Base-by-base conservation (phyloP, 805 yeast species). In the Candida tibetensis region DNA sequence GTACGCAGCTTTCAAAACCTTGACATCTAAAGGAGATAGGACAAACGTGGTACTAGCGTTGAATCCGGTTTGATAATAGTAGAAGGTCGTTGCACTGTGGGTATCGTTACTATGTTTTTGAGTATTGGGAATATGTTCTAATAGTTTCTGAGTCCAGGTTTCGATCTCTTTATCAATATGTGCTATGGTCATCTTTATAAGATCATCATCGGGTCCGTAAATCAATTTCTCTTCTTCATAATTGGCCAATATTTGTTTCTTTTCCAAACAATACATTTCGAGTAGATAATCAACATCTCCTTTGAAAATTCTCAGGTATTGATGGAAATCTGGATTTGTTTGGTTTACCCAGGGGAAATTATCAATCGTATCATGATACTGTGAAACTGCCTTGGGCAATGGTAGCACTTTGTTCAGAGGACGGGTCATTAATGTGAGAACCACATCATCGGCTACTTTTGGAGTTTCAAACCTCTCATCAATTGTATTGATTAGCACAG, bases 31-130 rank as follows among this genome's bases (percentile, higher is more conserved):
- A 4, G 87, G 80, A 0, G 95, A 79, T 13, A 91, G 64, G 32
- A 86, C 83, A 57, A 66, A 88, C 2, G 82, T 76, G 2, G 81
- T 61, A 12, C 53, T 45, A 0, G 90, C 72, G 45, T 79, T 77
- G 58, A 86, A 82, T 0, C 82, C 78, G 0, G 93, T 80, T 54
- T 90, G 90, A 57, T 85, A 91, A 55, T 79, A 91, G 57, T 75
- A 87, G 54, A 66, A 87, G 5, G 82, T 76, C 42, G 64, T 62
- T 2, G 34, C 7, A 23, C 12, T n/a, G 4, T 28, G 23, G 2
- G 6, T 4, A 6, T 23, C 30, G 1, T 54, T 31, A 43, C 76
- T 21, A 66, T 55, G 35, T 56, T 58, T 39, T 51, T 50, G 15
- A 36, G 42, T 34, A n/a, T 38, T 28, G 12, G 35, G 44, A 26